Conservation (phyloP, 2,329 filamentous ascomycete genomes). For the Zymoseptoria brevis region DNA sequence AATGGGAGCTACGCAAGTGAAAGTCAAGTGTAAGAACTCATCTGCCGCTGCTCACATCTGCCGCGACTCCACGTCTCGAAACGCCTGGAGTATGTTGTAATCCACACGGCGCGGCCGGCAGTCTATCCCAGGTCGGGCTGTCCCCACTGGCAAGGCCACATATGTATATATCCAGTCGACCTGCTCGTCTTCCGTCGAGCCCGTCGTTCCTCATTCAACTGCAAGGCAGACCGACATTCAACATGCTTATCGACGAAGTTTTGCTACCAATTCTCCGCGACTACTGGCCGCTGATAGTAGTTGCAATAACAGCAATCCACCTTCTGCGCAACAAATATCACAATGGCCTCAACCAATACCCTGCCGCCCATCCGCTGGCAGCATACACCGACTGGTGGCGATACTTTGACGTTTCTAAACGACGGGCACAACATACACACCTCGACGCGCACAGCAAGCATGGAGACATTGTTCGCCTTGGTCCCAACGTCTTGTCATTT, state of each 20-base stretch:
- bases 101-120: not conserved
- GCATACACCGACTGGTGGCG: constrained; percentile 67
- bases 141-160: not conserved
- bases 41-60: constrained; percentile 1
- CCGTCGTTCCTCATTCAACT: not conserved
- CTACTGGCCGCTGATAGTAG: constrained; percentile 37
- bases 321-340: constrained; percentile 41
- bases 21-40: not conserved
- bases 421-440: constrained; percentile 60
- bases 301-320: constrained; percentile 26
- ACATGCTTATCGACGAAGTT: constrained; percentile 27
- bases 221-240: constrained; percentile 6
- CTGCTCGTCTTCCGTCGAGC: not conserved
- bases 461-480: constrained; percentile 66
- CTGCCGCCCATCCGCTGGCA: constrained; percentile 59
- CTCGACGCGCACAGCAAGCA: constrained; percentile 60
- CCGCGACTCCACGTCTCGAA: constrained; percentile 2
- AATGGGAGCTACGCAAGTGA: not conserved
- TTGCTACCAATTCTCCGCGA: constrained; percentile 19
- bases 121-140: not conserved
- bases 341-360: constrained; percentile 60
- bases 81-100: not conserved
- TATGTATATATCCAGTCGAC: not conserved
- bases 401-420: constrained; percentile 58
- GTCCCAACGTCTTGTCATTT: constrained; percentile 67